These are phyloP conservation scores for Mortierella antarctica DNA, from an alignment of 192 early-diverging fungal species.

Conservation along the genomic window DNA sequence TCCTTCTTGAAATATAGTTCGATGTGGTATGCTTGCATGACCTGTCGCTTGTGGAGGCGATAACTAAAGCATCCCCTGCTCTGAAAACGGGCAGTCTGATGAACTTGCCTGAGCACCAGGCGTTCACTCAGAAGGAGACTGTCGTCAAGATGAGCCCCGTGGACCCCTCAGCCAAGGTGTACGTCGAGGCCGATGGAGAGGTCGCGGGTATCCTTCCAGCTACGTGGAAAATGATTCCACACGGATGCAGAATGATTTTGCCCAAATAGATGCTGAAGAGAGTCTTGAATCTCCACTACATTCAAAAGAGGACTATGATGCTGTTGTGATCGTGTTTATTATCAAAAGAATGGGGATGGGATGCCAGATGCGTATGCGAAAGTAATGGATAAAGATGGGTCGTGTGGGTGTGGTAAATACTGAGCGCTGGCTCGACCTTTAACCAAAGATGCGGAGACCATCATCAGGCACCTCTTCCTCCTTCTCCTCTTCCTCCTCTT, in stretches of 20 bases:
- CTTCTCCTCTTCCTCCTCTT: slow-evolving; percentile 38
- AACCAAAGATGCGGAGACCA: slow-evolving; percentile 54
- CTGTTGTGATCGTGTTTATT: not conserved
- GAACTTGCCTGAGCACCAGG: slow-evolving; percentile 26
- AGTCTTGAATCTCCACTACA: not conserved
- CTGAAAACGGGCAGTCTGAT: slow-evolving; percentile 37
- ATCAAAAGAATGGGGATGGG: not conserved
- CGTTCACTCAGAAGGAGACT: slow-evolving; percentile 23
- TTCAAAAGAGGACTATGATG: not conserved
- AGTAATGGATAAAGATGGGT: not conserved
- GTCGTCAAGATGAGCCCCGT: slow-evolving; percentile 31
- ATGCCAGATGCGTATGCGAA: not conserved
- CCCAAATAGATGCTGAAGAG: not conserved
- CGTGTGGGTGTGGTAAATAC: not conserved
- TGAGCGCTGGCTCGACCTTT: not conserved
- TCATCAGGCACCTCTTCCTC: slow-evolving; percentile 39
- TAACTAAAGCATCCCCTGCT: slow-evolving; percentile 33
- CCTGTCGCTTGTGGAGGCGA: slow-evolving; percentile 18
- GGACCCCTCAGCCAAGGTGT: slow-evolving; percentile 14
- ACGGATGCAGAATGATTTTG: slow-evolving; percentile 33
- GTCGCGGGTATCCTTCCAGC: slow-evolving; percentile 43
- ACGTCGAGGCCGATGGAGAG: slow-evolving; percentile 44
- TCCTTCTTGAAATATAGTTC: slow-evolving; percentile 11
- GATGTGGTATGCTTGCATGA: slow-evolving; percentile 42
- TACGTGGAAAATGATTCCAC: slow-evolving; percentile 26